Conservation (phyloP, 2,329 filamentous ascomycete genomes). For the Colletotrichum sp. region DNA sequence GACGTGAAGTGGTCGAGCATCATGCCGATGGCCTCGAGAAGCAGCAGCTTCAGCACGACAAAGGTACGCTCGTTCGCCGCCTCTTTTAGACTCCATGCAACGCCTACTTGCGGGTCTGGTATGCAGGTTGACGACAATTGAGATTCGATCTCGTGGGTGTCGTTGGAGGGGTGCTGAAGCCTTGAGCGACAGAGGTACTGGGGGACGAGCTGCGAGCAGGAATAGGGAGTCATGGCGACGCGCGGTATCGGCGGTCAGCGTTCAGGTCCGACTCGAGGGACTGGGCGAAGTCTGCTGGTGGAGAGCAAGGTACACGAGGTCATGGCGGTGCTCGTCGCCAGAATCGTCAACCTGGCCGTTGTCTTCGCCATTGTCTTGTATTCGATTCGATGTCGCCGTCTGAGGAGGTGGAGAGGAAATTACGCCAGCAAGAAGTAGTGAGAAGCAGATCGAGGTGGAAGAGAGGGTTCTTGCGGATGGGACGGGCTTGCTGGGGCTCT, state of each 20-base stretch:
- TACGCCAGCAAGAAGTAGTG: not conserved
- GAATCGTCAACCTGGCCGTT: not conserved
- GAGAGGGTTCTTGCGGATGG: not conserved
- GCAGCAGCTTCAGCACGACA: not conserved
- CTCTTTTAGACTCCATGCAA: not conserved
- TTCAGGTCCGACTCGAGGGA: not conserved
- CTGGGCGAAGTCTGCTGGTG: not conserved
- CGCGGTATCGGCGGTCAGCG: not conserved
- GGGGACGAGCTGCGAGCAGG: not conserved
- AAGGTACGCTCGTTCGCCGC: not conserved
- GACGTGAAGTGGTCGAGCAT: not conserved
- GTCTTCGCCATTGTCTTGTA: not conserved
- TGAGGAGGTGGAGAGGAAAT: not conserved
- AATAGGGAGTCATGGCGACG: not conserved
- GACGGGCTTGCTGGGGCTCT: not conserved
- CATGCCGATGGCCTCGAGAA: not conserved
- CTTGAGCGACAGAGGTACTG: not conserved
- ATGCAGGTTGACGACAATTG: not conserved
- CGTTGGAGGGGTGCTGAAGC: not conserved
- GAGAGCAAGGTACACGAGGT: not conserved
- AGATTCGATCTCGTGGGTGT: not conserved
- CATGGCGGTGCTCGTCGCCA: not conserved
- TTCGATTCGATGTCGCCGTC: not conserved
- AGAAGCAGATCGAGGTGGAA: not conserved
- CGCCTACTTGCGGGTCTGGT: not conserved